A percentile compares a stretch with the other conserved stretches of the same genome.
Conservation (phyloP, 2,329 filamentous ascomycete species). For the Alternaria longipes region DNA sequence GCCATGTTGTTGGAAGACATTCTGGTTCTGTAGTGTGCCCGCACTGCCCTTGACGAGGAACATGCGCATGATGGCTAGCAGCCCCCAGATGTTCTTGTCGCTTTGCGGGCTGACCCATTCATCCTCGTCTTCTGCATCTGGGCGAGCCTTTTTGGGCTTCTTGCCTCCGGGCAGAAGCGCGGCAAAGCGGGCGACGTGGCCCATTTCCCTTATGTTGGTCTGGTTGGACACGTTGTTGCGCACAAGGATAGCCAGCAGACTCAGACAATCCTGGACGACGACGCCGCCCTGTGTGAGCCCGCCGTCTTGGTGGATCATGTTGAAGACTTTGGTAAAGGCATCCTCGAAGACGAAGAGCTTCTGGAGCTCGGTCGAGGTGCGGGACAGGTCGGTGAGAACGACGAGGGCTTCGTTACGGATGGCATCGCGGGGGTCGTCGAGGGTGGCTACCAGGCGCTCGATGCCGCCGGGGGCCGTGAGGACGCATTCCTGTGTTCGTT, state of each 20-base stretch:
- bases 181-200: constrained; percentile 77
- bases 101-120: constrained; percentile 79
- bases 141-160: constrained; percentile 63
- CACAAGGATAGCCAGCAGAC: constrained; percentile 87
- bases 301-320: constrained; percentile 82
- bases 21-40: constrained; percentile 84
- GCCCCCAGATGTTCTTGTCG: constrained; percentile 90
- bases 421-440: constrained; percentile 87
- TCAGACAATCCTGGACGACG: constrained; percentile 90
- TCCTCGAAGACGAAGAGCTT: constrained; percentile 96
- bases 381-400: constrained; percentile 88
- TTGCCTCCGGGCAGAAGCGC: constrained; percentile 71
- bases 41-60: constrained; percentile 84
- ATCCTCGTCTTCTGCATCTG: constrained; percentile 67
- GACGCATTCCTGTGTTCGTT: constrained; percentile 93
- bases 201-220: constrained; percentile 90
- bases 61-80: constrained; percentile 84
- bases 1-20: constrained; percentile 83
- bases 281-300: constrained; percentile 83
- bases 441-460: constrained; percentile 80
- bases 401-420: constrained; percentile 83
- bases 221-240: constrained; percentile 91
- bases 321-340: constrained; percentile 87
- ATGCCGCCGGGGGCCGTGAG: constrained; percentile 89
- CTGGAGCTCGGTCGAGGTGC: constrained; percentile 85